These are phyloP conservation scores for Mortierella sp. DNA, from an alignment of 371 early-diverging fungal species.

Conservation along the genomic window DNA sequence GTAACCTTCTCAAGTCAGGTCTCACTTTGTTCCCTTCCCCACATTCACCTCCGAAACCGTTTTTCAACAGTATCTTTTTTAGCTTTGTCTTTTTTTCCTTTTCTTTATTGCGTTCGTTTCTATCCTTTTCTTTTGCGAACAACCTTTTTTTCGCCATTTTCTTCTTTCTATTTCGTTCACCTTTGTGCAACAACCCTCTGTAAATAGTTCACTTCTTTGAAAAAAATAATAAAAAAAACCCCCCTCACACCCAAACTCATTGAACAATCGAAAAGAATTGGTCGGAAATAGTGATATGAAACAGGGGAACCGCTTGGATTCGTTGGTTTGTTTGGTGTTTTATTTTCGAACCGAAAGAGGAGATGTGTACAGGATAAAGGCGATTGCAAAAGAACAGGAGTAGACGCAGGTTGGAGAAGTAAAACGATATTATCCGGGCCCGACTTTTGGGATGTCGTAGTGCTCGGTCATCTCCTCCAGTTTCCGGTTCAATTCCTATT, in stretches of 20 bases:
- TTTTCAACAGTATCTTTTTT: neutral
- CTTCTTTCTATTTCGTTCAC: neutral
- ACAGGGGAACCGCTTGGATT: neutral
- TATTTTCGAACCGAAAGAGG: neutral
- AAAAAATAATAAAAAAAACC: neutral
- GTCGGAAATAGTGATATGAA: neutral
- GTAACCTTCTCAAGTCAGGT: too few species aligned
- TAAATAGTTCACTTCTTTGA: neutral
- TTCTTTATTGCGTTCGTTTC: neutral
- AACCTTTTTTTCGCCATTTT: too few species aligned
- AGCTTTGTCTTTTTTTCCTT: neutral
- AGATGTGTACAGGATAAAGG: neutral
- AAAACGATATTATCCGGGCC: conserved; percentile 61
- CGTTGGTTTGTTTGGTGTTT: neutral
- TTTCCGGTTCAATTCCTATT: conserved; percentile 70
- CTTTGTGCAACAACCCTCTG: neutral
- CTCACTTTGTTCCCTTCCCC: too few species aligned
- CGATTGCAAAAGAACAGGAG: neutral
- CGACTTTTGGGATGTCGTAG: conserved; percentile 81
- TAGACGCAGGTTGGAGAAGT: too few species aligned
- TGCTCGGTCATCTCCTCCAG: conserved; percentile 78
- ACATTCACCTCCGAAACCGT: too few species aligned
- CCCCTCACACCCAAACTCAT: neutral
- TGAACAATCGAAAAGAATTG: too few species aligned
- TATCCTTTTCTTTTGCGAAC: neutral